Evolutionary conservation across 768 basidiomycete species (phyloP), one percentile per base, ranked within the genome.

Genomic region (Suillus hirtellus): DNA sequence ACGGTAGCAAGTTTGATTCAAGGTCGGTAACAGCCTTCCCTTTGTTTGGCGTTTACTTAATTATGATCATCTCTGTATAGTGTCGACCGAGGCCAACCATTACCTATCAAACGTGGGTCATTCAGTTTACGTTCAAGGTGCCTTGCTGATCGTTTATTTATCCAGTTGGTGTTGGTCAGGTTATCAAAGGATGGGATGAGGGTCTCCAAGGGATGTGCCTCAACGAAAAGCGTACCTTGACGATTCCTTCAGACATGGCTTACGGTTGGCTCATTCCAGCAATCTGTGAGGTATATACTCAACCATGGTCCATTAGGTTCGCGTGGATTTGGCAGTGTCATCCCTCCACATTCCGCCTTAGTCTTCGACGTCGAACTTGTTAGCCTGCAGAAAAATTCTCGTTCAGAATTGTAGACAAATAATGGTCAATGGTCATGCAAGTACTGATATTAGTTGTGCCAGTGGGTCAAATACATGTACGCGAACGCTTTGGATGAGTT

Each of bases 1-100:
- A 81, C 59, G 94, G 94, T 9, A 83, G 83, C 63, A 90, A 95
- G 73, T 98, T 98, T 69, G 95, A 98, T 76, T 95, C 93, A 10
- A 95, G 93, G 85, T 89, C 69, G 8, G 82, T 69, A 55, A 1
- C 35, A 44, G 35, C 1, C 27, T 6, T 15, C n/a, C 34, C 40
- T n/a, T 58, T 27, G 5, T 34, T 21, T 50, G 31, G 52, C 27
- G 35, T 7, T 5, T n/a, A n/a, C n/a, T n/a, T 7, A 17, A 17
- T 50, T 2, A 27, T 46, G n/a, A 47, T 46, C 4, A 43, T 43
- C 8, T 43, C 34, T 44, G 24, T 21, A 15, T 54, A 92, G 92
- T 73, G 75, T 76, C 62, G 90, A 94, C 79, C 90, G 95, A 44
- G 85, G 84, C 61, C 70, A 76, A 59, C 93, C 95, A 1, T 81